phyloP scores from a whole-genome alignment of 2,329 filamentous ascomycete species.

The Dactylellina drechsleri region DNA sequence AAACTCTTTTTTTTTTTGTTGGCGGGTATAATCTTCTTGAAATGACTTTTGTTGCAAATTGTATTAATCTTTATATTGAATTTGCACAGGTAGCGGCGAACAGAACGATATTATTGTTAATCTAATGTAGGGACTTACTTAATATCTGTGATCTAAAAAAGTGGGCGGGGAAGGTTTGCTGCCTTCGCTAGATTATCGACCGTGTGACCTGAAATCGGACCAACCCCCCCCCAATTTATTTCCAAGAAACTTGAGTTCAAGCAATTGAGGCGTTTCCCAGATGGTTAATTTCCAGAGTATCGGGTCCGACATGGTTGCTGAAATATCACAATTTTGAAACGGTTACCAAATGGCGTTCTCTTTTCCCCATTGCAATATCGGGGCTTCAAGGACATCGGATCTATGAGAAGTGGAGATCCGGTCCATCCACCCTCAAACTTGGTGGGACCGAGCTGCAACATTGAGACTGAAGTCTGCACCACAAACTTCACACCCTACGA shows the following conservation, averaged over 20 bases:
- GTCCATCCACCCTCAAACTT: background rate
- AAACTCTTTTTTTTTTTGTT: background rate
- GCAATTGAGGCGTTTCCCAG: slow-evolving; percentile 37
- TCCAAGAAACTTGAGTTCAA: slow-evolving; percentile 38
- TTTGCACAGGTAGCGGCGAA: background rate
- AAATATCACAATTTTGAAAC: slow-evolving; percentile 32
- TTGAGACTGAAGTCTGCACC: slow-evolving; percentile 14
- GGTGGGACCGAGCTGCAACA: slow-evolving; percentile 26
- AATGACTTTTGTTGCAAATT: background rate
- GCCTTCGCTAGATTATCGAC: slow-evolving; percentile 36
- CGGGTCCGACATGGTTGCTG: slow-evolving; percentile 51
- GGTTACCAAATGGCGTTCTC: slow-evolving; percentile 27
- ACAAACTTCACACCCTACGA: slow-evolving; percentile 22
- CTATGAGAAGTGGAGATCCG: slow-evolving; percentile 32
- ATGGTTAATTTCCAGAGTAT: slow-evolving; percentile 51
- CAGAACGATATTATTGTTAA: slow-evolving; percentile 39
- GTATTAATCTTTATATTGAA: background rate
- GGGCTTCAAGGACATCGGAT: slow-evolving; percentile 31
- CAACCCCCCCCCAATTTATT: slow-evolving; percentile 34
- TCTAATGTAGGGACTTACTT: background rate
- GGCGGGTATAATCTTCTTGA: background rate
- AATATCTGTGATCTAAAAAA: slow-evolving; percentile 7
- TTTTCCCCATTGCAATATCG: slow-evolving; percentile 26
- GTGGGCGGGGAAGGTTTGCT: slow-evolving; percentile 22
- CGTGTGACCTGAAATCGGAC: slow-evolving; percentile 34